Evolutionary conservation across 2,329 filamentous ascomycete species (phyloP), one percentile per base, ranked within the genome.

Genomic region (Pseudogymnoascus sp.): DNA sequence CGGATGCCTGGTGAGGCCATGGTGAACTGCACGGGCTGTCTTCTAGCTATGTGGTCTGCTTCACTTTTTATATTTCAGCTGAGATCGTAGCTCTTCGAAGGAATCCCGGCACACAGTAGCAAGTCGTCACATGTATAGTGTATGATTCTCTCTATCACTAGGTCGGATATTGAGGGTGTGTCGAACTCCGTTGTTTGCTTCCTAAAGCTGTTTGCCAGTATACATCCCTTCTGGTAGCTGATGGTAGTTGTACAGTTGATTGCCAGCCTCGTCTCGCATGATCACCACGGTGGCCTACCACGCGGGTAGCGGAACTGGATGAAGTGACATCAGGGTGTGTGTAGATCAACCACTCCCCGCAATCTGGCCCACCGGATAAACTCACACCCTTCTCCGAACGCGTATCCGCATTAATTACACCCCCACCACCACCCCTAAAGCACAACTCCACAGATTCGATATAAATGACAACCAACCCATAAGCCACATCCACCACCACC

Each of bases 1-100:
- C 70, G 66, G 39, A 70, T 21, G 17, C 69, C 70, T n/a, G 64
- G 58, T 24, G 69, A 69, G 61, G 68, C 64, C 71, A 72, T 72
- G n/a, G 15, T 60, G 33, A 40, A 15, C 54, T 64, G 47, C 9
- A 13, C 9, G 47, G 10, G 15, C 29, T 54, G 15, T 54, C 29
- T 54, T 17, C 47, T 7, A 33, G n/a, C 47, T 54, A 54, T 4
- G 47, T 54, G 47, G 9, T 54, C 47, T 33, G 29, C 9, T 54
- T 54, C 47, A 54, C 15, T 54, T 54, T 54, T 54, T 33, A 54
- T 54, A 33, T 33, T 54, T 13, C 26, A 54, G 47, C 9, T 54
- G 9, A 54, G 47, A 5, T 54, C 24, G 47, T 33, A 21, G n/a
- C 44, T 54, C 26, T 54, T 54, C 26, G 13, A 31, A 29, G 7